Evolutionary conservation across 192 early-diverging fungal species (phyloP).

Genomic region (Chytriomyces sp.): DNA sequence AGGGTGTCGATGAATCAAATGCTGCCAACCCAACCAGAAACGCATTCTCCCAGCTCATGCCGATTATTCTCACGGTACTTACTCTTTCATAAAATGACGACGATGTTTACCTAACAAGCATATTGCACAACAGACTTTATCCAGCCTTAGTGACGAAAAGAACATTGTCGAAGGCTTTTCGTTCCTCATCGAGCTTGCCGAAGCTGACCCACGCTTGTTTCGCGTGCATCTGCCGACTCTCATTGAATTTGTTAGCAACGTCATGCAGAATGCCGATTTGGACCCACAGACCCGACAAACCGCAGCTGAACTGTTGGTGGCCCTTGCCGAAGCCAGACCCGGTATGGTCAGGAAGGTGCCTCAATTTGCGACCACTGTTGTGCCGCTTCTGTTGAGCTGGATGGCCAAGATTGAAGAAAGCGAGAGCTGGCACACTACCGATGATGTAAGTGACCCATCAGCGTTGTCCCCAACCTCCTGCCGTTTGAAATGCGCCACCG

Average conservation of each 20-base stretch:
- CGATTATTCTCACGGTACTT: constrained; percentile 78
- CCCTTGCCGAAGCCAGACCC: constrained; percentile 86
- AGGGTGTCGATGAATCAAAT: constrained; percentile 30
- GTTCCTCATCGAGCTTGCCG: constrained; percentile 77
- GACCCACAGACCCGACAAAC: constrained; percentile 87
- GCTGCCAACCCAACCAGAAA: constrained; percentile 4
- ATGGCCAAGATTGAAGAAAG: constrained; percentile 92
- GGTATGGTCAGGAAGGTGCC: constrained; percentile 89
- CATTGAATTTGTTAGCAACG: constrained; percentile 72
- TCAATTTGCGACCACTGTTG: constrained; percentile 75
- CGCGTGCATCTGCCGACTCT: constrained; percentile 75
- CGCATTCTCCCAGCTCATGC: constrained; percentile 71
- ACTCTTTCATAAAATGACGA: background rate
- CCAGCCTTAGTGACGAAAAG: constrained; percentile 59
- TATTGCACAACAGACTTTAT: constrained; percentile 27
- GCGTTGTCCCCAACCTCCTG: background rate
- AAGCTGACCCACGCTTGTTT: constrained; percentile 82
- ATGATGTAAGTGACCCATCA: constrained; percentile 60
- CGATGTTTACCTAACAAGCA: too few species aligned
- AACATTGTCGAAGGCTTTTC: constrained; percentile 46
- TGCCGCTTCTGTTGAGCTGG: constrained; percentile 93
- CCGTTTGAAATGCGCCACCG: background rate
- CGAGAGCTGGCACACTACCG: constrained; percentile 86
- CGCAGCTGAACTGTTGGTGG: constrained; percentile 89
- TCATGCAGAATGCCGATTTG: constrained; percentile 81